Percentiles rank a stretch among this genome's conserved stretches.
Evolutionary conservation across 2,329 filamentous ascomycete genomes (phyloP).

Genomic region (Trichophyton mentagrophytes): DNA sequence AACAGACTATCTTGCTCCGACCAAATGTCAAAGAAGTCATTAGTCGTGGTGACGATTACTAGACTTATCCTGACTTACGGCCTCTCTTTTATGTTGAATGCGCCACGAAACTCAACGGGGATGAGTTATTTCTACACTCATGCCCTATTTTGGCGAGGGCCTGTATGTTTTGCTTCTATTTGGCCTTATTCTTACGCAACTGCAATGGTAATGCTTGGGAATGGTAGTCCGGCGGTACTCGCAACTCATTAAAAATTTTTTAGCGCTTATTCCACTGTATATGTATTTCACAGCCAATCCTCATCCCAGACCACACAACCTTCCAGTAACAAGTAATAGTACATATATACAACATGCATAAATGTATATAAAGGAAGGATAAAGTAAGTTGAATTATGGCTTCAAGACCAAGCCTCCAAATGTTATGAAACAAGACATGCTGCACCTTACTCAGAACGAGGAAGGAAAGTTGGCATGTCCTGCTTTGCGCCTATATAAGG

Average conservation of each 20-base stretch:
- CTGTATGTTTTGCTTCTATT: not conserved
- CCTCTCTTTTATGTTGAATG: not conserved
- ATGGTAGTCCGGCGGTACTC: not conserved
- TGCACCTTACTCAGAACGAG: not conserved
- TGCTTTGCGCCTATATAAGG: not conserved
- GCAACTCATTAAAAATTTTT: not conserved
- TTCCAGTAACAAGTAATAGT: not conserved
- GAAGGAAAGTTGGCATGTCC: not conserved
- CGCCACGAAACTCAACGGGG: not conserved
- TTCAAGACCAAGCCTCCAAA: not conserved
- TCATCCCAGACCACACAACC: not conserved
- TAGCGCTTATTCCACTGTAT: not conserved
- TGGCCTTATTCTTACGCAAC: not conserved
- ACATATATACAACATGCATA: not conserved
- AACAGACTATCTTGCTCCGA: slow-evolving; percentile 60
- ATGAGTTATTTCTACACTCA: not conserved
- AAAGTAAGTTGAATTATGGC: not conserved
- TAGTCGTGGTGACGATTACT: slow-evolving; percentile 76
- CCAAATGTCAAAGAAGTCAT: slow-evolving; percentile 79
- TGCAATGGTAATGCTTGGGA: not conserved
- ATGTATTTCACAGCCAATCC: not conserved
- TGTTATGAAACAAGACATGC: not conserved
- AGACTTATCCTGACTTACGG: slow-evolving; percentile 16
- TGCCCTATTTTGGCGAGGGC: not conserved
- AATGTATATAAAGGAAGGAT: not conserved